These are phyloP conservation scores for Epichloe amarillans DNA, from an alignment of 2,329 filamentous ascomycete genomes.

Conservation along the genomic window DNA sequence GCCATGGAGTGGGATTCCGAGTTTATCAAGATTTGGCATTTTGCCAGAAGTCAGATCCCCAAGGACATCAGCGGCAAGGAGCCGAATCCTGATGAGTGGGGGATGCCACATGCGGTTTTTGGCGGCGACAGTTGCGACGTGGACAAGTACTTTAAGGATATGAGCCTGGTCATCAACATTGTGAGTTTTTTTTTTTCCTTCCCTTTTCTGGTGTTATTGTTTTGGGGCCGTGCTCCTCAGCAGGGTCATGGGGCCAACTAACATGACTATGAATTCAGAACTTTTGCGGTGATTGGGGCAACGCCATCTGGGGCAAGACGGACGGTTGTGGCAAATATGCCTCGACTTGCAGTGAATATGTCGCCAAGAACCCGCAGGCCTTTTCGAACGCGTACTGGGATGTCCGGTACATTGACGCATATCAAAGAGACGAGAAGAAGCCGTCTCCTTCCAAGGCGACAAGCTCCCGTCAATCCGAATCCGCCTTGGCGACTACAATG, in stretches of 20 bases:
- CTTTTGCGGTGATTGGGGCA: conserved; percentile 69
- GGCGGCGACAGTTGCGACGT: conserved; percentile 53
- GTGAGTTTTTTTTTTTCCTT: conserved; percentile 15
- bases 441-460: background rate
- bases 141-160: conserved; percentile 47
- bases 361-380: conserved; percentile 29
- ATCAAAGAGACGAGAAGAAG: conserved; percentile 13
- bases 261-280: conserved; percentile 24
- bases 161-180: conserved; percentile 63
- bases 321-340: conserved; percentile 27
- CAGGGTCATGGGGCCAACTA: background rate
- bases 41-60: conserved; percentile 52
- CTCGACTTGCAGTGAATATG: conserved; percentile 32
- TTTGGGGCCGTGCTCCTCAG: background rate
- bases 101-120: conserved; percentile 56
- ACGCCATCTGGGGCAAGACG: conserved; percentile 25
- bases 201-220: background rate
- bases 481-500: background rate
- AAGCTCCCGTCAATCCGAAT: background rate
- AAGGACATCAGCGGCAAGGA: conserved; percentile 43
- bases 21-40: conserved; percentile 65
- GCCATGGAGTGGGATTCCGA: conserved; percentile 57
- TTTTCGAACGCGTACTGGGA: conserved; percentile 36
- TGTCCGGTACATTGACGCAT: conserved; percentile 40
- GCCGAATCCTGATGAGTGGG: conserved; percentile 56